These are phyloP conservation scores for Micractinium conductrix DNA, from an alignment of 139 green algal genomes.

Conservation along the genomic window DNA sequence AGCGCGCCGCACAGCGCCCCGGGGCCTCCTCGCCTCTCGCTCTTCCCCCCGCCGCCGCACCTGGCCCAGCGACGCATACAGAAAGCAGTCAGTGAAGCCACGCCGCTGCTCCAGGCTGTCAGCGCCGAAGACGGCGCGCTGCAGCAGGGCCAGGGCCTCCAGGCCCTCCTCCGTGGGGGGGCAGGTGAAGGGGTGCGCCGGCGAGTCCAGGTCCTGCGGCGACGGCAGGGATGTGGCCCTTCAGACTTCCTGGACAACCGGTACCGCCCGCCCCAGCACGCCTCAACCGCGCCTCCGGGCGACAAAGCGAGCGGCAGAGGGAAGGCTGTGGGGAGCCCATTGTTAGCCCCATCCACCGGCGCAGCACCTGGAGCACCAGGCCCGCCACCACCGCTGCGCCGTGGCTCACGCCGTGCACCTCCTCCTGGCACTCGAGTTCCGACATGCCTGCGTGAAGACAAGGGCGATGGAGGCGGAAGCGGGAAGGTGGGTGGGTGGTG, in stretches of 20 bases:
- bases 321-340: not conserved
- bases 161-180: conserved; percentile 10
- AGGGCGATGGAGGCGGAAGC: no score
- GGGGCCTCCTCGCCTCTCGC: no score
- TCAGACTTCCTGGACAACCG: no score
- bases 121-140: conserved; percentile 27
- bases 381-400: conserved; percentile 1
- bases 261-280: no score
- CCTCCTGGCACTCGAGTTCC: no score
- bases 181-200: conserved; percentile 13
- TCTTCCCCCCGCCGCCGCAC: no score
- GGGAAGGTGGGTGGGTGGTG: no score
- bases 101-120: not conserved
- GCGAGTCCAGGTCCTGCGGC: conserved; percentile 26
- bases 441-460: no score
- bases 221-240: no score
- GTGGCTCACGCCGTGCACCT: conserved; percentile 21
- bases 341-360: conserved; percentile 13
- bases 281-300: no score
- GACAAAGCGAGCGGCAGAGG: not conserved
- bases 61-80: conserved; percentile 10
- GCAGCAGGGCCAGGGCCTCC: conserved; percentile 10
- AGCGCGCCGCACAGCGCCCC: no score
- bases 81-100: conserved; percentile 1
- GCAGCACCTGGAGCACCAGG: conserved; percentile 35